These are phyloP conservation scores for Beverwykella pulmonaria DNA, from an alignment of 495 filamentous ascomycete species.

Conservation along the genomic window DNA sequence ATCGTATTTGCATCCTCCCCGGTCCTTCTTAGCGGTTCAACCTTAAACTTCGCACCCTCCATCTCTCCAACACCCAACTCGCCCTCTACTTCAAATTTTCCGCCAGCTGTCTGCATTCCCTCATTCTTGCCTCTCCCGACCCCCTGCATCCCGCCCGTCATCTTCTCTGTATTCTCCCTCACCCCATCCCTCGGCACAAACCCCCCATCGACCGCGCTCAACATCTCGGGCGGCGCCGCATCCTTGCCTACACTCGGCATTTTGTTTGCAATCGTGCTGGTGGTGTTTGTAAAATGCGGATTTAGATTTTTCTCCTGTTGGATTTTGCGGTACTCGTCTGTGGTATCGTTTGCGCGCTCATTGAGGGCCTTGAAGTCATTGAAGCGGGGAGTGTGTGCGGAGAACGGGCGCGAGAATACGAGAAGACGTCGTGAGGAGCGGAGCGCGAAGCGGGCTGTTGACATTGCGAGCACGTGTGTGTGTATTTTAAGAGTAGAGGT, in stretches of 20 bases:
- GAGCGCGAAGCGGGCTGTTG: conserved; percentile 19
- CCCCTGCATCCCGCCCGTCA: conserved; percentile 61
- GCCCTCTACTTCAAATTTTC: not conserved
- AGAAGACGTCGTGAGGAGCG: conserved; percentile 28
- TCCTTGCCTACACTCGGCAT: conserved; percentile 62
- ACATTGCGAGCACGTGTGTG: conserved; percentile 1
- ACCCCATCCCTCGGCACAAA: conserved; percentile 62
- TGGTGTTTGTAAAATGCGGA: conserved; percentile 65
- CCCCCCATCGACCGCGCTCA: conserved; percentile 55
- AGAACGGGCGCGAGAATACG: conserved; percentile 18
- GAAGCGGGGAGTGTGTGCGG: conserved; percentile 15
- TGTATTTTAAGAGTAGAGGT: not conserved
- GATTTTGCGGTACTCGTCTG: conserved; percentile 54
- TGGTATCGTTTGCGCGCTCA: conserved; percentile 47
- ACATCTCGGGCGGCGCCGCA: conserved; percentile 62
- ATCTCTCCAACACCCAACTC: conserved; percentile 92
- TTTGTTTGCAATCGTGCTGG: conserved; percentile 63
- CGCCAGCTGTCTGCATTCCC: too few species aligned
- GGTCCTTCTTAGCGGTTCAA: conserved; percentile 79
- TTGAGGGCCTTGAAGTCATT: conserved; percentile 30
- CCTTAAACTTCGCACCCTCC: conserved; percentile 80
- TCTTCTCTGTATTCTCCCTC: conserved; percentile 58
- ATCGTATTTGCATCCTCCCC: conserved; percentile 83
- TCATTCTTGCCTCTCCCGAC: too few species aligned
- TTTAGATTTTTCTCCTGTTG: conserved; percentile 62